Evolutionary conservation across 768 basidiomycete species (phyloP).

Genomic region (Nevesoporus exiguus): DNA sequence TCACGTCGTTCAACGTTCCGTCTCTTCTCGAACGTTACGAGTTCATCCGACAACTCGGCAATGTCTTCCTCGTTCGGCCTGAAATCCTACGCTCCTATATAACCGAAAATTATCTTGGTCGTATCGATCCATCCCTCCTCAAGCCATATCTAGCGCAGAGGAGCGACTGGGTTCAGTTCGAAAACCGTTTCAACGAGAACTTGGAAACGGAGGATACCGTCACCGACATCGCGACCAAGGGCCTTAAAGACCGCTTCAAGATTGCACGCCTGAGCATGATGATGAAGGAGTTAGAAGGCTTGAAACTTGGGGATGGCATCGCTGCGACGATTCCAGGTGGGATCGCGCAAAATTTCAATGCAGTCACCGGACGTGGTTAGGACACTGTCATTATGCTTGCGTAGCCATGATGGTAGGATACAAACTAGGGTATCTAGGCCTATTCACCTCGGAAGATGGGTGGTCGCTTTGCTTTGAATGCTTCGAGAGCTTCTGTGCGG

Average conservation of each 20-base stretch:
- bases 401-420: background rate
- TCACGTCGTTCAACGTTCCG: slow-evolving; percentile 78
- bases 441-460: slow-evolving; percentile 83
- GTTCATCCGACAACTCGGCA: slow-evolving; percentile 95
- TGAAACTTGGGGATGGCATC: slow-evolving; percentile 58
- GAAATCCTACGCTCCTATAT: slow-evolving; percentile 95
- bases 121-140: slow-evolving; percentile 82
- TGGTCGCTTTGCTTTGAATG: slow-evolving; percentile 80
- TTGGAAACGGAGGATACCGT: slow-evolving; percentile 43
- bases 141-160: slow-evolving; percentile 89
- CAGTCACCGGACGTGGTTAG: slow-evolving; percentile 44
- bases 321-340: slow-evolving; percentile 57
- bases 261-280: slow-evolving; percentile 75
- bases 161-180: slow-evolving; percentile 87
- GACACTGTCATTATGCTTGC: slow-evolving; percentile 11
- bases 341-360: slow-evolving; percentile 49
- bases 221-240: slow-evolving; percentile 38
- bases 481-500: slow-evolving; percentile 76
- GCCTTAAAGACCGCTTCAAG: slow-evolving; percentile 53
- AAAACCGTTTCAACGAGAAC: slow-evolving; percentile 71
- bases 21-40: slow-evolving; percentile 93
- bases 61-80: slow-evolving; percentile 93
- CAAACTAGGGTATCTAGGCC: background rate
- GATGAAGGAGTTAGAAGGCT: slow-evolving; percentile 82
- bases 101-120: slow-evolving; percentile 87